Evolutionary conservation across 768 basidiomycete genomes (phyloP).

Genomic region (Leccinum barrowsii): DNA sequence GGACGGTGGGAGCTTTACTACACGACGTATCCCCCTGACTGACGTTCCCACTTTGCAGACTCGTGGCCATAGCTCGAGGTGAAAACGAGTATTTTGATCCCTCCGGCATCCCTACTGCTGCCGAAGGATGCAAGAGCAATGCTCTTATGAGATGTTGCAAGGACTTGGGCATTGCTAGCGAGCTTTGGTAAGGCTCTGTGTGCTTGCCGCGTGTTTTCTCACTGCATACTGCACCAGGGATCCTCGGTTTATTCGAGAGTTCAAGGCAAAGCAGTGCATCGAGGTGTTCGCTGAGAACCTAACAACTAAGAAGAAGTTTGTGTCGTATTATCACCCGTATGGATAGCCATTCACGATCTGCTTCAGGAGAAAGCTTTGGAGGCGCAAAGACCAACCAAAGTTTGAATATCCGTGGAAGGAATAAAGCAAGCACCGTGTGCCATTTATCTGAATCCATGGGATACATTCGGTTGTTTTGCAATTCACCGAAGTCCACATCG

Average conservation of each 20-base stretch:
- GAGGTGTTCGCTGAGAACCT: constrained; percentile 86
- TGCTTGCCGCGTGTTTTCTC: not conserved
- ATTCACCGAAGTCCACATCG: not conserved
- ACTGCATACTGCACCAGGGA: constrained; percentile 54
- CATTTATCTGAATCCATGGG: not conserved
- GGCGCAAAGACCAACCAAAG: constrained; percentile 80
- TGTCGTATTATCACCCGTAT: constrained; percentile 6
- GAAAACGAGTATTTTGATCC: constrained; percentile 98
- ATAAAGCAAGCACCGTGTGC: constrained; percentile 21
- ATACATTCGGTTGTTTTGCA: not conserved
- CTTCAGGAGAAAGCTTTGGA: constrained; percentile 85
- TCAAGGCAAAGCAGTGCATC: constrained; percentile 78
- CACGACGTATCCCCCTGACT: not conserved
- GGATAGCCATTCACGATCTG: constrained; percentile 4
- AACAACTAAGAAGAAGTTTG: constrained; percentile 88
- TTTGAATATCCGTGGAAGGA: constrained; percentile 91
- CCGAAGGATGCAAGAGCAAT: constrained; percentile 94
- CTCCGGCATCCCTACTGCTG: constrained; percentile 85
- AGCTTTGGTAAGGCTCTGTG: constrained; percentile 71
- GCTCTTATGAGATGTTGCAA: constrained; percentile 98
- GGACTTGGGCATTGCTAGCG: constrained; percentile 92
- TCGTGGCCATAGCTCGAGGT: constrained; percentile 88
- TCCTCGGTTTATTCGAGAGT: constrained; percentile 90
- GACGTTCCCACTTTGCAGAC: constrained; percentile 38
- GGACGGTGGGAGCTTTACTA: constrained; percentile 58